Percentiles rank a stretch among this genome's conserved stretches.
phyloP scores from a whole-genome alignment of 2,329 filamentous ascomycete species.

The Alternaria panax region DNA sequence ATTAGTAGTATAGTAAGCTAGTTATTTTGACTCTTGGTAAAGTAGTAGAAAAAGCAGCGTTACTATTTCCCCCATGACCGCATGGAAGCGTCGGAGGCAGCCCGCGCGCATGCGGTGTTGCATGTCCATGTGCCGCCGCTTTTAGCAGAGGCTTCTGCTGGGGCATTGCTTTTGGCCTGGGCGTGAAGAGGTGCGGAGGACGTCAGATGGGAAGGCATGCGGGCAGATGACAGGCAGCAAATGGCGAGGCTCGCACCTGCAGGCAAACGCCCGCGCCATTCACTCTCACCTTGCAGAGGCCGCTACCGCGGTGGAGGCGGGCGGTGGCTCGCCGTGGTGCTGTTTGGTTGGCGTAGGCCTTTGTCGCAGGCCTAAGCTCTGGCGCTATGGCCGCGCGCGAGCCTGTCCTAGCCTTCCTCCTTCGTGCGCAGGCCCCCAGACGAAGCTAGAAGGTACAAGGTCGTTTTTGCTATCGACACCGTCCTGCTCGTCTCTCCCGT shows the following conservation, averaged over 20 bases:
- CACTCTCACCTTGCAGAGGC: constrained; percentile 1
- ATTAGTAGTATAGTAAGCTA: too few species aligned
- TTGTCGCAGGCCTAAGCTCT: constrained; percentile 28
- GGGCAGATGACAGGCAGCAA: background rate
- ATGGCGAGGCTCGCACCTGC: background rate
- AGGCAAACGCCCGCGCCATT: constrained; percentile 4
- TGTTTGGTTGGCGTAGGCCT: constrained; percentile 27
- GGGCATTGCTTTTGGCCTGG: constrained; percentile 4
- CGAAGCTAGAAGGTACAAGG: constrained; percentile 23
- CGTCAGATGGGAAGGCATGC: background rate
- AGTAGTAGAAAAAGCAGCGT: too few species aligned
- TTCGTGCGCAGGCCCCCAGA: constrained; percentile 25
- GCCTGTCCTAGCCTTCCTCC: background rate
- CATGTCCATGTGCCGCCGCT: constrained; percentile 21
- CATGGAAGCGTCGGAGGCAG: constrained; percentile 22
- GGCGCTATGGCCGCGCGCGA: constrained; percentile 24
- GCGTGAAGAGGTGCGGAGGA: constrained; percentile 1
- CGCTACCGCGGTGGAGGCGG: background rate
- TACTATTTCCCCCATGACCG: too few species aligned
- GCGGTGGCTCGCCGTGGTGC: constrained; percentile 7
- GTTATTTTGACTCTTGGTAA: too few species aligned
- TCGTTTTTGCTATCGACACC: constrained; percentile 38
- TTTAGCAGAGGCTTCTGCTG: constrained; percentile 5
- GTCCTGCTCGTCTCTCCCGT: constrained; percentile 23
- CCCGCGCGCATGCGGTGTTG: constrained; percentile 14